Percentiles rank a stretch among this genome's conserved stretches.
Conservation (phyloP, 2,329 filamentous ascomycete species). For the Monilinia polystroma region DNA sequence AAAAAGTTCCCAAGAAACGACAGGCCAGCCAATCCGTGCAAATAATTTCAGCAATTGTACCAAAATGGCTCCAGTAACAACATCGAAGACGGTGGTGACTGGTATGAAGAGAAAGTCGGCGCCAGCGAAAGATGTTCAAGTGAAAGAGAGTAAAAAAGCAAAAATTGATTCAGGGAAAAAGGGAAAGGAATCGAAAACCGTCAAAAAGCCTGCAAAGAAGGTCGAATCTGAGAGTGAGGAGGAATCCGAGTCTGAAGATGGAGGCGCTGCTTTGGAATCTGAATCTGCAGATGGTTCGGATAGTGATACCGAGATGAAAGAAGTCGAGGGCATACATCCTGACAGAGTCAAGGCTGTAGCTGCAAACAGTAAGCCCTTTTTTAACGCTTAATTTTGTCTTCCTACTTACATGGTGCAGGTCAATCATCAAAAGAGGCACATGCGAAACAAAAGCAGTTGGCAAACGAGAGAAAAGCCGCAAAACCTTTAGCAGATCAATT, state of each 20-base stretch:
- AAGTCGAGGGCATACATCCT: constrained; percentile 40
- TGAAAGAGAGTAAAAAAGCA: constrained; percentile 52
- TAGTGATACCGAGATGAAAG: constrained; percentile 41
- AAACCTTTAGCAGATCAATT: constrained; percentile 93
- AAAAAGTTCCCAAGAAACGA: constrained; percentile 24
- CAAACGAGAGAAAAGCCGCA: constrained; percentile 82
- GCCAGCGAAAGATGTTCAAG: constrained; percentile 46
- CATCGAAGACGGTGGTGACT: constrained; percentile 47
- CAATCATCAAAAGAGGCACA: constrained; percentile 82
- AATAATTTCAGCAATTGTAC: constrained; percentile 17
- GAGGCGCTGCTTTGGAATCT: constrained; percentile 34
- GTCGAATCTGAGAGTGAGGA: constrained; percentile 40
- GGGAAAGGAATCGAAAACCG: constrained; percentile 20
- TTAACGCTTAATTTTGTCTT: constrained; percentile 41
- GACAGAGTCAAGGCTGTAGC: constrained; percentile 40
- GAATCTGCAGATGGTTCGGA: constrained; percentile 41
- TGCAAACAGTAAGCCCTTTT: constrained; percentile 32
- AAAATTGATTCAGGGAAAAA: constrained; percentile 40
- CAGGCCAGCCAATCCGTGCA: constrained; percentile 12
- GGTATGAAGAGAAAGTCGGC: constrained; percentile 59
- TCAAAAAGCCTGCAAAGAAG: constrained; percentile 36
- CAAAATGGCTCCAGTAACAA: constrained; percentile 39
- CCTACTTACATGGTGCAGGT: constrained; percentile 42
- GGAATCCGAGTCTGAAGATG: constrained; percentile 41
- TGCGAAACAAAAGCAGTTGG: constrained; percentile 85